Conservation (phyloP, 129 eudicot genomes). For the Chrysanthemum lavandulifolium region DNA sequence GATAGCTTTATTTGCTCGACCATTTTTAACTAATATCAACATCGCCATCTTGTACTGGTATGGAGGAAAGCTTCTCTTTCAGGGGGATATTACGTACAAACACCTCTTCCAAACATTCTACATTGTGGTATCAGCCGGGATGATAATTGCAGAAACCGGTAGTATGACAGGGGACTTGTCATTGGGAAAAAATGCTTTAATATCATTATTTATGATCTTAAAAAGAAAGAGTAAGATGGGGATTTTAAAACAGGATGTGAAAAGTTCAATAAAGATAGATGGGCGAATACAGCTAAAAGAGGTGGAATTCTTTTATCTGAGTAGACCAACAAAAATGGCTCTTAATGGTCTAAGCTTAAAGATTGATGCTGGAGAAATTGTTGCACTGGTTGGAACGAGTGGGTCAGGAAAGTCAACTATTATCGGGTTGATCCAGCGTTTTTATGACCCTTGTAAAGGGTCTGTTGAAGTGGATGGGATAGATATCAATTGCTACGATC, state of each 20-base stretch:
- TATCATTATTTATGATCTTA: conserved; percentile 29
- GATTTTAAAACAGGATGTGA: neutral
- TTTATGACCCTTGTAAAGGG: conserved; percentile 49
- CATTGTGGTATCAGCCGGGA: conserved; percentile 39
- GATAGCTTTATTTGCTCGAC: conserved; percentile 31
- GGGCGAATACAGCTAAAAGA: conserved; percentile 36
- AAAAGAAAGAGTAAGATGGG: conserved; percentile 25
- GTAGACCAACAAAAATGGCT: conserved; percentile 38
- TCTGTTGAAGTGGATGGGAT: conserved; percentile 47
- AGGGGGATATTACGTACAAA: conserved; percentile 30
- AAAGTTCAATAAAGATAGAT: conserved; percentile 16
- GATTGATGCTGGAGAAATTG: conserved; percentile 44
- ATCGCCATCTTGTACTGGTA: conserved; percentile 40
- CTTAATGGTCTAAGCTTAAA: conserved; percentile 34
- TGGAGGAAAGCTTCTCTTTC: conserved; percentile 42
- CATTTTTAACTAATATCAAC: conserved; percentile 25
- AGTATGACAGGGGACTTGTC: conserved; percentile 37
- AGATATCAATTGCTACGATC: conserved; percentile 38
- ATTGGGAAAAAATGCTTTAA: conserved; percentile 34
- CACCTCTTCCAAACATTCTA: conserved; percentile 43
- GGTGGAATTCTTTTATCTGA: conserved; percentile 40
- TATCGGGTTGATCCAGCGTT: conserved; percentile 44
- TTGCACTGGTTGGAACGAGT: conserved; percentile 53
- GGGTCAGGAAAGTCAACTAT: conserved; percentile 61
- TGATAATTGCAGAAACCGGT: conserved; percentile 43